Conservation (phyloP, 2,329 filamentous ascomycete species). For the Nothopassalora personata region DNA sequence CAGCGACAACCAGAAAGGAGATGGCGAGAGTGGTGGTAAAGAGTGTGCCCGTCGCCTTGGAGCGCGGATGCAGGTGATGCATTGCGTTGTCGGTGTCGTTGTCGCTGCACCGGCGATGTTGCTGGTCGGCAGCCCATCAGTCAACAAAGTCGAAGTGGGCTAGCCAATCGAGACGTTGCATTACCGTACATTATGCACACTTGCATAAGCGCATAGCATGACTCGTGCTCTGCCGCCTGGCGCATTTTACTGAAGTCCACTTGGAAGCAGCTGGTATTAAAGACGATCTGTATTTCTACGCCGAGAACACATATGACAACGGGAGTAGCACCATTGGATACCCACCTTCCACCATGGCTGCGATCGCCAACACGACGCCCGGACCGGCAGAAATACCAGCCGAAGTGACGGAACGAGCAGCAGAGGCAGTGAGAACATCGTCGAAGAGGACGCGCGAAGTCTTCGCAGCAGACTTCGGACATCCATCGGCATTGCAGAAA, state of each 20-base stretch:
- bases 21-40: constrained; percentile 89
- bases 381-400: constrained; percentile 15
- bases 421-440: constrained; percentile 39
- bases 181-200: background rate
- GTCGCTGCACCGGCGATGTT: background rate
- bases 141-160: background rate
- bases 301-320: no score
- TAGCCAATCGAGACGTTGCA: background rate
- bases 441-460: constrained; percentile 52
- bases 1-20: constrained; percentile 84
- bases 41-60: constrained; percentile 84
- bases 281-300: no score
- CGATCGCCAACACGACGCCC: constrained; percentile 5
- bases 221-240: background rate
- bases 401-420: constrained; percentile 21
- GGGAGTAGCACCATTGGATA: background rate
- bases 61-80: constrained; percentile 77
- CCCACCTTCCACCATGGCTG: constrained; percentile 11
- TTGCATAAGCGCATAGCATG: background rate
- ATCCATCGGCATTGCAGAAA: constrained; percentile 39
- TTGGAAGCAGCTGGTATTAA: no score
- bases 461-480: constrained; percentile 50
- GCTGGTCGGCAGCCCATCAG: background rate
- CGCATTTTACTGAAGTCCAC: no score
- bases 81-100: constrained; percentile 9